Percentiles rank a stretch among this genome's conserved stretches.
Conservation (phyloP, 2,329 filamentous ascomycete species). For the Dactylellina haptotyla region DNA sequence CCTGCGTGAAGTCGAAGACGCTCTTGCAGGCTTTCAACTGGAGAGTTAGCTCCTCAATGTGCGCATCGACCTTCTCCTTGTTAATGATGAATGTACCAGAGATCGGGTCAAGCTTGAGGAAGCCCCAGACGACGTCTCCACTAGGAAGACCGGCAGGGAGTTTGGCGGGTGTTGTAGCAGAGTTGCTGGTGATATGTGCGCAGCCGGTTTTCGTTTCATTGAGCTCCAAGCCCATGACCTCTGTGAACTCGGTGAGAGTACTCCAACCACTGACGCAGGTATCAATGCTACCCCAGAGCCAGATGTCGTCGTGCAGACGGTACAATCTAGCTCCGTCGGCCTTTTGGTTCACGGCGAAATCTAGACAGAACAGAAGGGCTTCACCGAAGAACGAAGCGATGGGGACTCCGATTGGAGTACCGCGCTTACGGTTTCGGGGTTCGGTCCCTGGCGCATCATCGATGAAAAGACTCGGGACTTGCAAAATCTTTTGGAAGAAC, state of each 20-base stretch:
- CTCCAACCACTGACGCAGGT: slow-evolving; percentile 69
- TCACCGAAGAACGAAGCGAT: slow-evolving; percentile 72
- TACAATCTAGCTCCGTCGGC: slow-evolving; percentile 69
- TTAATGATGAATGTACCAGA: slow-evolving; percentile 71
- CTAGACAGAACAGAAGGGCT: slow-evolving; percentile 71
- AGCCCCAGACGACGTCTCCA: slow-evolving; percentile 70
- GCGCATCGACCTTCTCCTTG: slow-evolving; percentile 68
- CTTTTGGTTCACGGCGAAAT: slow-evolving; percentile 71
- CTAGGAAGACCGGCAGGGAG: slow-evolving; percentile 62
- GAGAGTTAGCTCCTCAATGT: slow-evolving; percentile 69
- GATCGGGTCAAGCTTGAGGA: slow-evolving; percentile 68
- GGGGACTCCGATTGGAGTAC: slow-evolving; percentile 70
- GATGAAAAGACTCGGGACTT: slow-evolving; percentile 69
- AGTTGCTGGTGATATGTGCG: slow-evolving; percentile 61
- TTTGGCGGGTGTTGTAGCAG: slow-evolving; percentile 54
- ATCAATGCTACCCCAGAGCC: slow-evolving; percentile 71
- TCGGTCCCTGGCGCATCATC: slow-evolving; percentile 66
- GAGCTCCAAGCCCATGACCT: slow-evolving; percentile 69
- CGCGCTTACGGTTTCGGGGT: slow-evolving; percentile 66
- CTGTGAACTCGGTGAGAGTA: slow-evolving; percentile 68
- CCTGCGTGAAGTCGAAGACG: slow-evolving; percentile 70
- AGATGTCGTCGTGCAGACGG: slow-evolving; percentile 73
- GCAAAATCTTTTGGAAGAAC: slow-evolving; percentile 71
- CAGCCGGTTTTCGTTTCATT: slow-evolving; percentile 70
- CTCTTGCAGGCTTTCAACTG: slow-evolving; percentile 69